Evolutionary conservation across 352 stramenopile genomes (phyloP), one percentile per base, ranked within the genome.

Genomic region (Phytophthora sojae): DNA sequence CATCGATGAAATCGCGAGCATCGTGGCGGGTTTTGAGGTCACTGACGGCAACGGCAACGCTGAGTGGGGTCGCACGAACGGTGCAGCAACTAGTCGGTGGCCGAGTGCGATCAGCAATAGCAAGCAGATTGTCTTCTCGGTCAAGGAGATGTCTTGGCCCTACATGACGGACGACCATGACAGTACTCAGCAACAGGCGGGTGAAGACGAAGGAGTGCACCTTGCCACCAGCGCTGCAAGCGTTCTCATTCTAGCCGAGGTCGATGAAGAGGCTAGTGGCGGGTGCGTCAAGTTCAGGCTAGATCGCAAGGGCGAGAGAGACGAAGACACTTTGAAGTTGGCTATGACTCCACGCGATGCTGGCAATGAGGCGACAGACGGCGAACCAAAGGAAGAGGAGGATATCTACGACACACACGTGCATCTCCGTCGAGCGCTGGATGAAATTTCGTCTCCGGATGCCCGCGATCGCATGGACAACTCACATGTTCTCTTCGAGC

Each of bases 401-500:
- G 72, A 85, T 49, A 66, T 75, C 44, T 92, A 88, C 62, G 83
- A 90, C 37, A 92, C 85, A 4, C 82, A 93, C 42, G 81, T 91
- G 54, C 86, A 93, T 67, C 70, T 95, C 44, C 81, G 86, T 50
- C 75, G 73, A 47, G 82, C 83, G 7, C 76, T 95, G 9, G 82
- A 88, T 23, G 67, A 85, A 26, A 87, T 90, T 47, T 89, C 82
- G 52, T 91, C 82, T 4, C 85, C 85, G 0, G 86, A 94, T 52
- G 80, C 85, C 11, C 80, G 86, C 15, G 86, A 94, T 49, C 85
- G 85, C 45, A 90, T 95, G 77, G 82, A 89, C 55, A 88, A 90
- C 58, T 89, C 84, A 23, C 91, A 94, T 55, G 82, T 94, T n/a
- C 67, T 93, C n/a, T 92, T 94, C 52, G 88, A 95, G 73, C 82